Evolutionary conservation across 257 asterid genomes (phyloP), one percentile per base, ranked within the genome.

Genomic region (Gardenia jasminoides): DNA sequence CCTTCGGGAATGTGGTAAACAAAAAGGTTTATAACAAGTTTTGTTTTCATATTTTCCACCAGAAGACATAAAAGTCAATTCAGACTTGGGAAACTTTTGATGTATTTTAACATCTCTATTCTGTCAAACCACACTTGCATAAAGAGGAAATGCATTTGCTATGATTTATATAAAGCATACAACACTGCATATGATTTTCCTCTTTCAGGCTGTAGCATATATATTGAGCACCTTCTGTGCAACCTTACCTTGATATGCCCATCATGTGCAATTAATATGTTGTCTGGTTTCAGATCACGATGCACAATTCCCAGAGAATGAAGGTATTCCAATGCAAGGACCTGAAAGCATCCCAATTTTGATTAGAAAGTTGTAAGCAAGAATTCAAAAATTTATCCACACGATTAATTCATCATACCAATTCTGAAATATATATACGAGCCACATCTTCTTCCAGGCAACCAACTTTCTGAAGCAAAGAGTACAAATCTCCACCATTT

Each of bases 251-350:
- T 94, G 88, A 91, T 92, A 85, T 94, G 99, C 67, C 99, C 99
- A 88, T 94, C 99, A 76, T 93, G 97, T 65, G 94, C 97, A 76
- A 94, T 89, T 79, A 94, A 84, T 81, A 94, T 88, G 86, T 94
- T 94, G 89, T 94, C 99, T 67, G 99, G 99, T 86, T 94, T 94
- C 85, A 94, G 85, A 92, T 94, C 99, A 80, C 99, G 99, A 80
- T 94, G 99, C 69, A 94, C 94, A 24, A 94, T 92, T 79, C 98
- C 97, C 78, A 90, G 93, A 78, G 98, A 91, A 87, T 94, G 99
- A 83, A 94, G 95, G 88, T 94, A 94, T 77, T 94, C 98, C 92
- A 93, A 80, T 59, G 98, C 99, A 87, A 94, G 99, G 74, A 94
- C 99, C 99, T 94, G 86, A 77, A 80, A 79, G 77, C 47, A 76